Conservation (phyloP, 352 stramenopile genomes). For the Sclerospora graminicola region DNA sequence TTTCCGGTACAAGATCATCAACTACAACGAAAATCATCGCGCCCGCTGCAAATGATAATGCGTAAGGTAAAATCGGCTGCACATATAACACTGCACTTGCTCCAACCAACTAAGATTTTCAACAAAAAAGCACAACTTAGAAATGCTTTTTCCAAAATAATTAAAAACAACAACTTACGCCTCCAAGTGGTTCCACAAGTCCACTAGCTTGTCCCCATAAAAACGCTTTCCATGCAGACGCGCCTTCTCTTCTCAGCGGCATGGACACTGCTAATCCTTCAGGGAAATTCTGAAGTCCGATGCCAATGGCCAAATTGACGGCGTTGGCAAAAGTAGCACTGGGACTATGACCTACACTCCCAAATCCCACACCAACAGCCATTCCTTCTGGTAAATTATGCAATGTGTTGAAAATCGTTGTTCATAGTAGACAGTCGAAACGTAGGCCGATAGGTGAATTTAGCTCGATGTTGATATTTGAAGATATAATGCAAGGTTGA, state of each 20-base stretch:
- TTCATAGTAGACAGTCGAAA: too few relatives aligned
- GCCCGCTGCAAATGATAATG: constrained; percentile 83
- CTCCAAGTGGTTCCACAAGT: constrained; percentile 81
- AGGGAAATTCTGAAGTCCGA: constrained; percentile 87
- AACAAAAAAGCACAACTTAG: constrained; percentile 2
- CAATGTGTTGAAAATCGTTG: too few relatives aligned
- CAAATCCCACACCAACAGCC: constrained; percentile 86
- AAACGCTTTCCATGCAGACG: constrained; percentile 73
- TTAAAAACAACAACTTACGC: constrained; percentile 30
- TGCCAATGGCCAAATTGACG: constrained; percentile 81
- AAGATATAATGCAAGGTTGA: too few relatives aligned
- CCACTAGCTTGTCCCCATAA: constrained; percentile 87
- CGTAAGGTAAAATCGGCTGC: constrained; percentile 83
- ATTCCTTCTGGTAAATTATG: constrained; percentile 88
- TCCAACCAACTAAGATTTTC: constrained; percentile 49
- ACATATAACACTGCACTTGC: constrained; percentile 79
- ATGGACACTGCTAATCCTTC: constrained; percentile 85
- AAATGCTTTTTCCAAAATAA: background rate
- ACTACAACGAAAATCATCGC: constrained; percentile 91
- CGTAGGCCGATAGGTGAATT: too few relatives aligned
- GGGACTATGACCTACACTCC: constrained; percentile 59
- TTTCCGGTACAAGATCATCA: constrained; percentile 85
- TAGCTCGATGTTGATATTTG: too few relatives aligned
- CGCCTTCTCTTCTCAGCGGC: constrained; percentile 75
- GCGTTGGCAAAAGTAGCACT: constrained; percentile 72